phyloP scores from a whole-genome alignment of 371 early-diverging fungal species.

The Actinomucor elegans region DNA sequence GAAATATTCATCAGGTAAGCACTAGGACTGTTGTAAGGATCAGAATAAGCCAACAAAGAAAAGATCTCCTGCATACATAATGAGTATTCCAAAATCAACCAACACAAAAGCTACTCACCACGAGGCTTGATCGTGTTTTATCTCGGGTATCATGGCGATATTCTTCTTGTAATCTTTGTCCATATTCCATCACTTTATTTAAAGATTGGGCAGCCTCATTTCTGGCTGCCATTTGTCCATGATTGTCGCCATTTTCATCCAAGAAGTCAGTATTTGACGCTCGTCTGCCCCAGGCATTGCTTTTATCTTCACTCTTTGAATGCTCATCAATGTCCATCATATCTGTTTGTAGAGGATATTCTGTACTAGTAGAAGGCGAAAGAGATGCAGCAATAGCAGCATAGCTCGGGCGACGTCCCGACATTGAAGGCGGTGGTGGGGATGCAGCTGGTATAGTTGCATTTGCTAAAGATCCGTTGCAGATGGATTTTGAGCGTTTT shows the following conservation, averaged over 20 bases:
- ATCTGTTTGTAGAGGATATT: neutral
- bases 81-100: neutral
- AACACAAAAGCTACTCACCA: constrained; percentile 16
- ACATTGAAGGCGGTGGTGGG: neutral
- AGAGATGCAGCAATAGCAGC: constrained; percentile 39
- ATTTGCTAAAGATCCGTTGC: too few species aligned
- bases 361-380: constrained; percentile 14
- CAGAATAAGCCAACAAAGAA: constrained; percentile 79
- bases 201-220: constrained; percentile 8
- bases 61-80: constrained; percentile 45
- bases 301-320: neutral
- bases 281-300: too few species aligned
- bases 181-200: constrained; percentile 63
- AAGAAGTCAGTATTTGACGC: too few species aligned
- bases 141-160: constrained; percentile 57
- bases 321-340: constrained; percentile 12
- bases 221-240: too few species aligned
- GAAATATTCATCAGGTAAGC: constrained; percentile 51
- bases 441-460: neutral
- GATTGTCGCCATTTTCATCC: too few species aligned
- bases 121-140: constrained; percentile 19
- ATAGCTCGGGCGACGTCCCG: constrained; percentile 29
- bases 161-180: constrained; percentile 68
- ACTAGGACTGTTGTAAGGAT: constrained; percentile 57
- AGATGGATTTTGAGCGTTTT: neutral